Conservation (phyloP, 2,329 filamentous ascomycete genomes). For the Neopestalotiopsis clavispora region DNA sequence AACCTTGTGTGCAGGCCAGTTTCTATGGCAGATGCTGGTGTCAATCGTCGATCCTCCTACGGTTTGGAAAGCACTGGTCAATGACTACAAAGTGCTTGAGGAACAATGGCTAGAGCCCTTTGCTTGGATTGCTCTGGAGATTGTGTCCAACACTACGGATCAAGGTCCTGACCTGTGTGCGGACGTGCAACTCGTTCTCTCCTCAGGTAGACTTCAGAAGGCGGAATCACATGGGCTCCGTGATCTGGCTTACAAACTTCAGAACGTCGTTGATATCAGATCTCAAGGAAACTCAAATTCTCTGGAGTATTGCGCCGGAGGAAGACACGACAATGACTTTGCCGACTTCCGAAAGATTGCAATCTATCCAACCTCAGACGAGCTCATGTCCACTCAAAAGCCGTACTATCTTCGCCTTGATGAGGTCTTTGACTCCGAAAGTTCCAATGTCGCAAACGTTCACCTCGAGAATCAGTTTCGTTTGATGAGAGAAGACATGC, state of each 20-base stretch:
- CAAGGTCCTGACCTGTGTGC: slow-evolving; percentile 27
- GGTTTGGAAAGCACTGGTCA: slow-evolving; percentile 54
- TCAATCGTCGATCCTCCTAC: slow-evolving; percentile 56
- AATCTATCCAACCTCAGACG: slow-evolving; percentile 70
- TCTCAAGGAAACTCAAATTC: slow-evolving; percentile 21
- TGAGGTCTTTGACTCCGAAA: slow-evolving; percentile 48
- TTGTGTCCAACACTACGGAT: slow-evolving; percentile 40
- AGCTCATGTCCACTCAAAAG: slow-evolving; percentile 56
- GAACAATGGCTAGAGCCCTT: slow-evolving; percentile 41
- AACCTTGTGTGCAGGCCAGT: slow-evolving; percentile 52
- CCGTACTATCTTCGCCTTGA: slow-evolving; percentile 60
- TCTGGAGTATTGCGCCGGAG: slow-evolving; percentile 52
- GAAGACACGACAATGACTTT: slow-evolving; percentile 76
- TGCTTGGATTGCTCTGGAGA: slow-evolving; percentile 53
- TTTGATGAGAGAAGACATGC: slow-evolving; percentile 72
- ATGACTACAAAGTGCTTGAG: slow-evolving; percentile 32
- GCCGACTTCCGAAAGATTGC: slow-evolving; percentile 62
- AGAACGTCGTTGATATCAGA: slow-evolving; percentile 41
- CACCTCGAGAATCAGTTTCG: slow-evolving; percentile 76
- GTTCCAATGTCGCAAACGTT: slow-evolving; percentile 41
- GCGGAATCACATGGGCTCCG: slow-evolving; percentile 31
- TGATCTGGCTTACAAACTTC: slow-evolving; percentile 40
- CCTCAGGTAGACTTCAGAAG: slow-evolving; percentile 23
- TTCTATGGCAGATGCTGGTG: slow-evolving; percentile 51
- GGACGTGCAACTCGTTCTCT: slow-evolving; percentile 25